Evolutionary conservation across 2,329 filamentous ascomycete genomes (phyloP), one percentile per base, ranked within the genome.

Genomic region (Exutisphaerella laricina): DNA sequence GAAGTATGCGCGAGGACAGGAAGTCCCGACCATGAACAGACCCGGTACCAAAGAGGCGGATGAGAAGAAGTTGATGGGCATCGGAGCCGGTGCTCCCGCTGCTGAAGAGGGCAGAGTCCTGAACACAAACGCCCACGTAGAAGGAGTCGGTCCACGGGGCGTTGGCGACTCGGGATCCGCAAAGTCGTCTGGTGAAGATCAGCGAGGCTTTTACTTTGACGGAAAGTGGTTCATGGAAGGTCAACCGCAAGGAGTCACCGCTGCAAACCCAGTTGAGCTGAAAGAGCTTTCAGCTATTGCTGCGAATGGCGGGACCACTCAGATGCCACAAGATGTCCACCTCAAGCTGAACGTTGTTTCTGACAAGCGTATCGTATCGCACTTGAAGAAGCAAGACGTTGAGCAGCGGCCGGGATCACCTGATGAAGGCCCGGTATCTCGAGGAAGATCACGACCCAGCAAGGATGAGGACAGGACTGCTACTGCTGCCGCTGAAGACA

Each of bases 171-270:
- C 23, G 10, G 33, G 23, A 13, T 35, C 33, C 23, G 9, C 17
- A 20, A 23, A 35, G 9, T 35, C 33, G 4, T 35, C 33, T n/a
- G 33, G 20, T 17, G 33, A 35, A 8, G 33, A 35, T 7, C 33
- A 35, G 10, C 21, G 33, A 35, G 33, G 33, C 17, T 35, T 35
- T 20, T 35, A 35, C 18, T 35, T 35, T 20, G 33, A 35, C 14
- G 33, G 33, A 35, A 35, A 35, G 20, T 35, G 8, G 9, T 35
- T 35, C 33, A 23, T 16, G 18, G 33, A 35, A 35, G 33, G 33
- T n/a, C 33, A 35, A 20, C n/a, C 33, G 23, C 33, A 23, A 12
- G 20, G 20, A 7, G n/a, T n/a, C n/a, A 20, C n/a, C 3, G 33
- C 17, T n/a, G 21, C 33, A 4, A 20, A 35, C n/a, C 13, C 33